These are phyloP conservation scores for Colletotrichum cereale DNA, from an alignment of 2,329 filamentous ascomycete genomes.

Conservation along the genomic window DNA sequence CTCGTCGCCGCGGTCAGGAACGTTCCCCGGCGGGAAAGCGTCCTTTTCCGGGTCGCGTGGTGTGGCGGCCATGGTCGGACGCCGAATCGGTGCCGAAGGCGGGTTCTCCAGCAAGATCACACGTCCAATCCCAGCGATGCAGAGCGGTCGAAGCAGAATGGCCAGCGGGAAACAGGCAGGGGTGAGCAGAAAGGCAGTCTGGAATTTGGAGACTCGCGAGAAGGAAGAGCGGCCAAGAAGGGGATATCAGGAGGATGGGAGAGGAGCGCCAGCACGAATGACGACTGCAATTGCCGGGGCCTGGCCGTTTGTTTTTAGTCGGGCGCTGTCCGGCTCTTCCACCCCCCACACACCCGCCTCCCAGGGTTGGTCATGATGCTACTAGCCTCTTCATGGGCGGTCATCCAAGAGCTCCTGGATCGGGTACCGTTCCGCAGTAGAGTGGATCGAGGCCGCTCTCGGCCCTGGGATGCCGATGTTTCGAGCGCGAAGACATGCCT, in stretches of 20 bases:
- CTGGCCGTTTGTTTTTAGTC: conserved; percentile 29
- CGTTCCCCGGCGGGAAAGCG: conserved; percentile 26
- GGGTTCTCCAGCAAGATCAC: not conserved
- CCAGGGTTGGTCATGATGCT: conserved; percentile 33
- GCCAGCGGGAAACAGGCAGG: not conserved
- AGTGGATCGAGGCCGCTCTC: conserved; percentile 39
- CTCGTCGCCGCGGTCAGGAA: conserved; percentile 6
- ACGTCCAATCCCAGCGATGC: not conserved
- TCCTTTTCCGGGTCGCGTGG: conserved; percentile 38
- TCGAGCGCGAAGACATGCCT: conserved; percentile 32
- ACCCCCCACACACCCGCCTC: conserved; percentile 13
- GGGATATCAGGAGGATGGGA: conserved; percentile 12
- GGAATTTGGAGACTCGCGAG: not conserved
- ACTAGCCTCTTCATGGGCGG: conserved; percentile 18
- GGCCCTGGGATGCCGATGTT: conserved; percentile 33
- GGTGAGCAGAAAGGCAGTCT: not conserved
- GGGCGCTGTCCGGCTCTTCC: conserved; percentile 25
- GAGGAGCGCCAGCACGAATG: conserved; percentile 15
- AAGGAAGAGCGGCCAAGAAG: conserved; percentile 15
- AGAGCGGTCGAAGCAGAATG: conserved; percentile 1
- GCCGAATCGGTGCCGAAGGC: conserved; percentile 36
- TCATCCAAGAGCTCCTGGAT: conserved; percentile 13
- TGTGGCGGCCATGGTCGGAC: conserved; percentile 5
- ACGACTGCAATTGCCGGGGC: conserved; percentile 33
- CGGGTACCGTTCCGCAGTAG: conserved; percentile 34